A percentile compares a stretch with the other conserved stretches of the same genome.
Conservation (phyloP, 139 green algal species). For the Gonium pectorale region DNA sequence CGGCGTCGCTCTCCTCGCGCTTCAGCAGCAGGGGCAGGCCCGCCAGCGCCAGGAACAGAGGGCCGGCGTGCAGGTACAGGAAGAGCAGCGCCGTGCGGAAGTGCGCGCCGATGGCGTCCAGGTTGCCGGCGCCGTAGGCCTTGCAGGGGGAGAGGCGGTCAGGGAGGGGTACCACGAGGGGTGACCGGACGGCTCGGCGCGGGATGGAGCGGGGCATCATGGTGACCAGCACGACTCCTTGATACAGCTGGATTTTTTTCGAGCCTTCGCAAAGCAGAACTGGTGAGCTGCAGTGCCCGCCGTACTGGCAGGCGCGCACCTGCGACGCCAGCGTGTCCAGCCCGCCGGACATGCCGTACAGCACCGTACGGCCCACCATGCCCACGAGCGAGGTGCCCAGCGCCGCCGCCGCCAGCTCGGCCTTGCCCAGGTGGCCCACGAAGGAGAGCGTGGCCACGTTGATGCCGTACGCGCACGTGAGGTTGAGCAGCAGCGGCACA, state of each 20-base stretch:
- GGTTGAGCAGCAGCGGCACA: slow-evolving; percentile 33
- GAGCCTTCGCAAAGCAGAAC: too few relatives aligned
- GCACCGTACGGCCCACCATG: slow-evolving; percentile 34
- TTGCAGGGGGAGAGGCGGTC: too few relatives aligned
- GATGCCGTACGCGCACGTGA: slow-evolving; percentile 31
- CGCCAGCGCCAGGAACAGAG: slow-evolving; percentile 1
- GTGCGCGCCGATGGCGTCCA: slow-evolving; percentile 16
- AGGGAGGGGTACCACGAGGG: too few relatives aligned
- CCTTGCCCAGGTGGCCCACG: slow-evolving; percentile 47
- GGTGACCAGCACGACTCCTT: too few relatives aligned
- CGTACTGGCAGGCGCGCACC: too few relatives aligned
- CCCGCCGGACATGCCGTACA: slow-evolving; percentile 36
- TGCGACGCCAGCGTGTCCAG: slow-evolving; percentile 51
- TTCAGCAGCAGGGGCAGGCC: slow-evolving; percentile 21
- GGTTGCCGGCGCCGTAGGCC: slow-evolving; percentile 45
- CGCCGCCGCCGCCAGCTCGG: slow-evolving; percentile 37
- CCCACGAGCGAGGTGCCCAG: slow-evolving; percentile 41
- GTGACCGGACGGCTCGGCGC: too few relatives aligned
- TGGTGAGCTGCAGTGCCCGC: too few relatives aligned
- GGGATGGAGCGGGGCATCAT: too few relatives aligned
- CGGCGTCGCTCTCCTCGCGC: background rate
- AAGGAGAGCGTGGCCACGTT: slow-evolving; percentile 29
- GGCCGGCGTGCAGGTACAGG: slow-evolving; percentile 41
- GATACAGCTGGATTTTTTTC: too few relatives aligned
- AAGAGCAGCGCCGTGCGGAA: slow-evolving; percentile 30